These are phyloP conservation scores for Polyporus tsugae DNA, from an alignment of 1,284 basidiomycete genomes.

Conservation along the genomic window DNA sequence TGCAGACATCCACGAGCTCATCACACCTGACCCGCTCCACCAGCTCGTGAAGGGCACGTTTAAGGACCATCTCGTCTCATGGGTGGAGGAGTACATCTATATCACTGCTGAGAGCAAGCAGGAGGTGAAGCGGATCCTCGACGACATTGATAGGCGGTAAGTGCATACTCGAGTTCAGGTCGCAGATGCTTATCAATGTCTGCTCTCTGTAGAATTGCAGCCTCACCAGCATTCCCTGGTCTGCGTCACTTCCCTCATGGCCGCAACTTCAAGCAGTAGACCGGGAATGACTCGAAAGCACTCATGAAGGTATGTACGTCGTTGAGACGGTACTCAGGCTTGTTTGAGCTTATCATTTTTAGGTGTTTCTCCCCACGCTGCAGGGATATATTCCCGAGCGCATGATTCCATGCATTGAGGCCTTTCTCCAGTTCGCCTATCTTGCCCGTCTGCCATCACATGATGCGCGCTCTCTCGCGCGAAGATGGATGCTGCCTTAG, in stretches of 20 bases:
- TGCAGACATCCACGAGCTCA: conserved; percentile 22
- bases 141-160: conserved; percentile 37
- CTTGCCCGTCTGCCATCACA: conserved; percentile 21
- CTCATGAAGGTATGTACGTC: no score
- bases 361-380: conserved; percentile 31
- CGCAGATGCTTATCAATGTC: no score
- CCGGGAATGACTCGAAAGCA: conserved; percentile 36
- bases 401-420: conserved; percentile 21
- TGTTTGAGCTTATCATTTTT: no score
- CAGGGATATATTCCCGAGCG: conserved; percentile 25
- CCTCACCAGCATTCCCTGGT: conserved; percentile 27
- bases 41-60: conserved; percentile 21
- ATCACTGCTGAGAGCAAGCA: not conserved
- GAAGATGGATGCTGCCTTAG: conserved; percentile 9
- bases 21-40: conserved; percentile 18
- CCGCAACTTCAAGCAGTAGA: conserved; percentile 36
- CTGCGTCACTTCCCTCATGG: conserved; percentile 31
- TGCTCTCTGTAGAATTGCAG: conserved; percentile 22
- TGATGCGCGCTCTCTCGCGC: conserved; percentile 12
- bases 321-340: no score
- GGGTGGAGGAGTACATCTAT: conserved; percentile 22
- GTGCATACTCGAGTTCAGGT: no score
- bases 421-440: conserved; percentile 31
- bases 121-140: conserved; percentile 10
- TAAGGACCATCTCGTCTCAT: conserved; percentile 33